Base-by-base conservation (phyloP, 768 basidiomycete species). In the Mycena vulgaris region DNA sequence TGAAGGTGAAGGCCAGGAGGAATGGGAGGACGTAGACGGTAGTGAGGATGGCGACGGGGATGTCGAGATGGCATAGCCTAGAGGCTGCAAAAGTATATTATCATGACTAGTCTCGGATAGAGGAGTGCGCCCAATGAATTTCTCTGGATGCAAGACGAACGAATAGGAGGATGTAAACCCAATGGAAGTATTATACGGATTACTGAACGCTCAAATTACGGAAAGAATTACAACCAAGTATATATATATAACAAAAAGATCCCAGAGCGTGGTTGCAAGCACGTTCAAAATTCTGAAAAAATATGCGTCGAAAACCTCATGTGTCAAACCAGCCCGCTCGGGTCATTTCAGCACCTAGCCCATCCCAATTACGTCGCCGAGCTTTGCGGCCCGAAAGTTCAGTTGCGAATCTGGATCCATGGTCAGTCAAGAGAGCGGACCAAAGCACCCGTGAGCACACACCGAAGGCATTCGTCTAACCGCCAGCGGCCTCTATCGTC, bases 391-490 rank as follows among this genome's bases (percentile, higher is more conserved):
- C 93, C 17, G 94, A 89, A 11, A 95, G 81, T 78, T 96, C 94
- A 0, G 93, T 94, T 9, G 94, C 94, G 79, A 96, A 96, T 75
- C 94, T 95, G 63, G 7, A 47, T 51, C 49, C 27, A 53, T 67
- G 60, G n/a, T n/a, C n/a, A 33, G 27, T 39, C 1, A 37, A 53
- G 40, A 59, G 40, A 59, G 42, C 25, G 21, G 52, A 37, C 14
- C 11, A 27, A 30, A 17, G n/a, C 37, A 28, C 17, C 30, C 57
- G 27, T 56, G 28, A 17, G 59, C 5, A 78, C 83, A 59, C 61
- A 94, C 93, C 92, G 85, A 74, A 96, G 78, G 78, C 94, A 95
- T 74, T 95, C 94, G 72, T 95, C 94, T 57, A 95, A 78, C 70
- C 89, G 87, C 94, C 95, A 96, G 63, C 89, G 83, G 16, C 89